Evolutionary conservation across 2,329 filamentous ascomycete species (phyloP), one percentile per base, ranked within the genome.

Genomic region (Alternaria infectoria): DNA sequence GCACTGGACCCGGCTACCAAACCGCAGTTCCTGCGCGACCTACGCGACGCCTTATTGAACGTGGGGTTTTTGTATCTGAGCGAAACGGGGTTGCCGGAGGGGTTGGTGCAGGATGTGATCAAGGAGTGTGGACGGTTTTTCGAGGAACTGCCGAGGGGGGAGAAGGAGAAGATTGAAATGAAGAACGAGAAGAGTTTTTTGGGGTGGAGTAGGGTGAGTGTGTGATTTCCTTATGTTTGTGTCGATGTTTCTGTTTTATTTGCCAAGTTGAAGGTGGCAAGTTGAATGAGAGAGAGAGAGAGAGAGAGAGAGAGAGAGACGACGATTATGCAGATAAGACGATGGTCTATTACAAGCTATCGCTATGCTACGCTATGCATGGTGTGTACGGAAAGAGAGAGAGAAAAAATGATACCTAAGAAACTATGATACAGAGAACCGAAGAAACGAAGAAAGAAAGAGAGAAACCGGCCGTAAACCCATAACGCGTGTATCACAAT

Each of bases 61-160:
- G 91, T 96, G n/a, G 93, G 93, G 2, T 97, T 97, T 74, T 79
- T 96, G 21, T 97, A 97, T 74, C 86, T 97, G 65, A 90, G 90
- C 75, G 93, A 96, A 74, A 90, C 92, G 21, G 77, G 77, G 7
- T 47, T 78, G 54, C 84, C 90, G 6, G 86, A 90, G 15, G 82
- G 86, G 43, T 81, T 95, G 56, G 88, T 91, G 70, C 74, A 86
- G 23, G 80, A 86, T 65, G 91, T 95, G 25, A 88, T 93, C 57
- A 73, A 81, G 3, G 86, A 93, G 73, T 92, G 91, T 47, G 88
- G 87, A 57, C 83, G 81, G 0, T 96, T 97, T 80, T 97, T 97
- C 72, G 76, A 79, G 47, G 88, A 92, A 63, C 85, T 96, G 59
- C 90, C 92, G 1, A 76, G 83, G 64, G 88, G 90, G 69, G 92